These are phyloP conservation scores for Albizia julibrissin DNA, from an alignment of 306 rosid species.

Conservation along the genomic window DNA sequence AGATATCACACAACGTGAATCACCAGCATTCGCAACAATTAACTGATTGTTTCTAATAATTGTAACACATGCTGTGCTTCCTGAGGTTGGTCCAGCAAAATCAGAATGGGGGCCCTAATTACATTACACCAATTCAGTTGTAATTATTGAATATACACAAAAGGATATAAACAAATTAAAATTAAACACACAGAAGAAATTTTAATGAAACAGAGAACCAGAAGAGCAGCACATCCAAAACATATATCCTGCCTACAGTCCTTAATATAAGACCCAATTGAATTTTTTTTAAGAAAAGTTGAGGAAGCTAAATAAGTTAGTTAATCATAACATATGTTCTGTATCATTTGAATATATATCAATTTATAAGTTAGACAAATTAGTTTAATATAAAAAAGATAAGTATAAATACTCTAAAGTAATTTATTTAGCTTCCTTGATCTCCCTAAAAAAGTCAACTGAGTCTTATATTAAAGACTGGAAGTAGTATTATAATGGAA, in stretches of 20 bases:
- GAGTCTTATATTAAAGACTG: too few relatives aligned
- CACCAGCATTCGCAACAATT: conserved; percentile 90
- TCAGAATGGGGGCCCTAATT: conserved; percentile 96
- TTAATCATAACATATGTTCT: too few relatives aligned
- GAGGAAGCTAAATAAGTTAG: too few relatives aligned
- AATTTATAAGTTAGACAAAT: too few relatives aligned
- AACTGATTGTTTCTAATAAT: conserved; percentile 67
- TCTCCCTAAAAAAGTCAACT: too few relatives aligned
- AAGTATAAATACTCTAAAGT: too few relatives aligned
- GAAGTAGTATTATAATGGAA: neutral
- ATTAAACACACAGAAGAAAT: conserved; percentile 3
- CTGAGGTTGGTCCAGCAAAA: conserved; percentile 89
- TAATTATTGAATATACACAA: conserved; percentile 18
- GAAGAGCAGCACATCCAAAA: neutral
- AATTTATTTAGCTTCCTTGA: too few relatives aligned
- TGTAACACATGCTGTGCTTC: conserved; percentile 96
- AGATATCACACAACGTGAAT: conserved; percentile 91
- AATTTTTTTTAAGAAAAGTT: too few relatives aligned
- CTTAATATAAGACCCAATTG: too few relatives aligned
- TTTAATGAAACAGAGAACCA: neutral
- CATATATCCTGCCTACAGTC: too few relatives aligned
- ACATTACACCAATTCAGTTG: conserved; percentile 29
- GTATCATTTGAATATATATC: too few relatives aligned
- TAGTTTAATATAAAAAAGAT: too few relatives aligned
- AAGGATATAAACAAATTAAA: neutral